Evolutionary conservation across 106 monocot genomes (phyloP).

Genomic region (Platanthera zijinensis): DNA sequence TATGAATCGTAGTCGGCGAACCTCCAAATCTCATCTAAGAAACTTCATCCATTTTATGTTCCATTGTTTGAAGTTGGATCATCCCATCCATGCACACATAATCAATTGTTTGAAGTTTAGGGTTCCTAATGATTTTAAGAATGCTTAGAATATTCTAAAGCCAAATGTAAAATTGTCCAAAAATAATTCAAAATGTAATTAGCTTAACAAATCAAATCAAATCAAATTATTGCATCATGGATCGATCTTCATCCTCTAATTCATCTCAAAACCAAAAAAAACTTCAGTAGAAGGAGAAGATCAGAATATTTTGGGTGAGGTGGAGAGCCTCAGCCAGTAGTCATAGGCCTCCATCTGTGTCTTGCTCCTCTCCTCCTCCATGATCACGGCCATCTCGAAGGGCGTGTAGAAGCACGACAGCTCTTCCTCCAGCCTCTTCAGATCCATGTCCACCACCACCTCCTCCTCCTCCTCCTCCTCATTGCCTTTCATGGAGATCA

Average conservation of each 20-base stretch:
- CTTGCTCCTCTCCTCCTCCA: neutral
- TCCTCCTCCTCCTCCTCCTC: neutral
- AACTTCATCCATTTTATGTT: no score
- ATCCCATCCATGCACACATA: no score
- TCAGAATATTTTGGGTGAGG: neutral
- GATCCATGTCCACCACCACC: neutral
- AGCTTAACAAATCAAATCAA: no score
- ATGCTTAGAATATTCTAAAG: no score
- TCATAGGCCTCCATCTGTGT: neutral
- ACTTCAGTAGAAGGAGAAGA: neutral
- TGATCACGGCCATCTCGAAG: neutral
- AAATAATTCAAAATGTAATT: no score
- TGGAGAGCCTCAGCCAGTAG: neutral
- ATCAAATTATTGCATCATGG: neutral
- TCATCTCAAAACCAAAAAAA: neutral
- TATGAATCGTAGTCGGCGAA: no score
- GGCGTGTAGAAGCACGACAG: neutral
- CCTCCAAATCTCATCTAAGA: no score
- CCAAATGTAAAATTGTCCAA: no score
- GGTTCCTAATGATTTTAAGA: no score
- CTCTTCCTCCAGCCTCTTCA: neutral
- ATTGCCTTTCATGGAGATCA: neutral
- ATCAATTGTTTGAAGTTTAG: no score
- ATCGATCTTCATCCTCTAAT: neutral
- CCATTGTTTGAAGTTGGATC: no score